Evolutionary conservation across 2,329 filamentous ascomycete species (phyloP), one percentile per base, ranked within the genome.

Genomic region (Sporothrix protearum): DNA sequence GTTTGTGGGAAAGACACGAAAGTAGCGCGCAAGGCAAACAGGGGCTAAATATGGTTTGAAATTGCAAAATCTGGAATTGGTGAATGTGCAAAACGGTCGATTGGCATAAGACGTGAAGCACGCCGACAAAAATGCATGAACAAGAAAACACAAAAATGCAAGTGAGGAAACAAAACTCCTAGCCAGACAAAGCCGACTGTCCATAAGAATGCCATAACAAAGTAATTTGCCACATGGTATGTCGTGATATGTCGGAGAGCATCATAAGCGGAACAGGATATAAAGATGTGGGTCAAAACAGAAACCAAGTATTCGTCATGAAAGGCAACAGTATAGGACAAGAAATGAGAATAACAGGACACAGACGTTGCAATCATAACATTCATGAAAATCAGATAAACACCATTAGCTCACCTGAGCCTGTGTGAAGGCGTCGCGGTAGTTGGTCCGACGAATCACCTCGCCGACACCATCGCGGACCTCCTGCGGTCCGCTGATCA

Each of bases 381-480:
- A 25, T 25, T 66, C 45, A 28, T 63, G n/a, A 25, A 39, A 64
- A 53, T 45, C 5, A 63, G n/a, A 6, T 36, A 8, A 5, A 22
- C 5, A 2, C 22, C 25, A 28, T 61, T 19, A 53, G 51, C n/a
- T 16, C 61, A 47, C 61, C 61, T 75, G 67, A 25, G 73, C 75
- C 39, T 76, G 74, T 16, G 76, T 73, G 68, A 76, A 77, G 0
- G 76, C 75, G 22, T 78, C 80, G 68, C 78, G 79, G 72, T 82
- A 82, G 49, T 79, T 82, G 53, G 80, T 82, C 47, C 82, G 80
- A 67, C 84, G 81, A 61, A 88, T 84, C 64, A 89, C 83, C 39
- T 89, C 87, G 16, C 83, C 85, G 2, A 89, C 85, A 3, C 86
- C 86, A 74, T 89, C 87, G 33, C 86, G 81, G 25, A 89, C 86